Percentiles rank a stretch among this genome's conserved stretches.
These are phyloP conservation scores for Jasminum sambac DNA, from an alignment of 257 asterid species.

Conservation along the genomic window DNA sequence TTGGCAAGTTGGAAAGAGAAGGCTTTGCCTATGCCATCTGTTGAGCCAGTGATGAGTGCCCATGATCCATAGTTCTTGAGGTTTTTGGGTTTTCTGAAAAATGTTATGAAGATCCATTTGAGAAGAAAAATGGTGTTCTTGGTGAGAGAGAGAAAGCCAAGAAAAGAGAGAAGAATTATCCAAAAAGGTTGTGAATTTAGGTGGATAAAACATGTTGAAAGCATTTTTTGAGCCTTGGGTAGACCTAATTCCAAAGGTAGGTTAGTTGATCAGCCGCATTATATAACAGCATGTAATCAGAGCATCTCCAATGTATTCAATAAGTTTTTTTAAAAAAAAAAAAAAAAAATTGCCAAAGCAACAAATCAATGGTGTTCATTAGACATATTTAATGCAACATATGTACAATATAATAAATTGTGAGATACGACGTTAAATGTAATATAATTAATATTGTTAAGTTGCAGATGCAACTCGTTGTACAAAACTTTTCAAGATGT, in stretches of 20 bases:
- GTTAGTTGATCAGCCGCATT: too few relatives aligned
- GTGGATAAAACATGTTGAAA: conserved; percentile 28
- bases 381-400: too few relatives aligned
- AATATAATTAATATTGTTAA: too few relatives aligned
- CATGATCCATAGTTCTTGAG: conserved; percentile 68
- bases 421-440: too few relatives aligned
- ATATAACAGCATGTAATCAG: too few relatives aligned
- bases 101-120: conserved; percentile 43
- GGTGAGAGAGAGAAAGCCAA: conserved; percentile 49
- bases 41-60: conserved; percentile 84
- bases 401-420: too few relatives aligned
- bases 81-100: conserved; percentile 51
- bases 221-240: conserved; percentile 23
- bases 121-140: conserved; percentile 29
- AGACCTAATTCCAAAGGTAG: neutral
- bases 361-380: too few relatives aligned
- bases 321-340: too few relatives aligned
- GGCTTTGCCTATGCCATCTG: conserved; percentile 83
- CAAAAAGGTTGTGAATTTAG: conserved; percentile 42
- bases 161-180: conserved; percentile 40
- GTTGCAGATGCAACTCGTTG: too few relatives aligned
- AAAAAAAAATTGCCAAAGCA: too few relatives aligned
- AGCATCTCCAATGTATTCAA: too few relatives aligned
- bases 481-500: too few relatives aligned
- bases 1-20: conserved; percentile 70